Evolutionary conservation across 192 early-diverging fungal genomes (phyloP).

Genomic region (Coemansia sp.): DNA sequence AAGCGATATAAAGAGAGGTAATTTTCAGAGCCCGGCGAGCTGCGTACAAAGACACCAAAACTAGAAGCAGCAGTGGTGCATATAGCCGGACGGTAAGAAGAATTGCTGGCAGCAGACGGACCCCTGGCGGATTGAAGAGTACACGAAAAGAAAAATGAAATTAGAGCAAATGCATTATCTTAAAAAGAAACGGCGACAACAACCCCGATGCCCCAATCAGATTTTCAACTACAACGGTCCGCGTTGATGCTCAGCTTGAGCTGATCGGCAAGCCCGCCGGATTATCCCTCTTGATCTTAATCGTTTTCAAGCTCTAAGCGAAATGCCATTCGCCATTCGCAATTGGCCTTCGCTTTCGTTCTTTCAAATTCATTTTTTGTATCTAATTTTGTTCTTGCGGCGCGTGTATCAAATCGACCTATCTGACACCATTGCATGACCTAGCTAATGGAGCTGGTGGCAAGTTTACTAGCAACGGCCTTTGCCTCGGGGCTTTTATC

Average conservation of each 20-base stretch:
- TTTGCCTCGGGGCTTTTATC: constrained; percentile 1
- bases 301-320: neutral
- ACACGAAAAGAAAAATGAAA: neutral
- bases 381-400: neutral
- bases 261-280: neutral
- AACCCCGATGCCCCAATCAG: too few relatives aligned
- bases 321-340: neutral
- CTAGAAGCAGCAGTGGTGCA: neutral
- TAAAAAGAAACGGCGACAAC: neutral
- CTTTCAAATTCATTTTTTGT: neutral
- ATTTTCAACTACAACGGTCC: too few relatives aligned
- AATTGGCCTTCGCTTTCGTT: neutral
- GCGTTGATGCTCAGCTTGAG: neutral
- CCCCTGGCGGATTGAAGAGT: neutral
- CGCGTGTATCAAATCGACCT: neutral
- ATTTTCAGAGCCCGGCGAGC: constrained; percentile 2
- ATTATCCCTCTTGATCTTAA: neutral
- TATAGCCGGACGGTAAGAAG: neutral
- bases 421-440: neutral
- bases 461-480: constrained; percentile 2
- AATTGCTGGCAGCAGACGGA: neutral
- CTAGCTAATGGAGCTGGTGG: constrained; percentile 9
- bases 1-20: neutral
- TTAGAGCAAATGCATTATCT: neutral
- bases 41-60: constrained; percentile 5